Evolutionary conservation across 768 basidiomycete species (phyloP), one percentile per base, ranked within the genome.

Genomic region (Paxillus involutus): DNA sequence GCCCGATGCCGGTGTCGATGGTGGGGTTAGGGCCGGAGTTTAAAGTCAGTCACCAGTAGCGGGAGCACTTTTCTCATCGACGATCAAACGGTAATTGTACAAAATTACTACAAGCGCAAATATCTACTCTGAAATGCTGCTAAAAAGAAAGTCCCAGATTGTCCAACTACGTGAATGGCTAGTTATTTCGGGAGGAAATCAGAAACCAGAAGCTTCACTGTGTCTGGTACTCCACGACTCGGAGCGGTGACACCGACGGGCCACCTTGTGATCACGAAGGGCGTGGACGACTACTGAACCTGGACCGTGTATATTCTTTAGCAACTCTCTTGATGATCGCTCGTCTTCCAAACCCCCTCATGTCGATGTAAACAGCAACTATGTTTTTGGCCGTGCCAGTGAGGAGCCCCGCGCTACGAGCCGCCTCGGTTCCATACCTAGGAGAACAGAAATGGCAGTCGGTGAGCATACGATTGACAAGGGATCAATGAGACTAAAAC

Each of bases 361-460:
- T 77, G 65, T 91, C 89, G 39, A 91, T 79, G 68, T 91, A 92
- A 19, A 92, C 85, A 36, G 91, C 73, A 4, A 80, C 85, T 12
- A 89, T 82, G 69, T 91, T 91, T 56, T 81, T 75, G 33, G 84
- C 85, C 0, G 85, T 83, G 8, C 83, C 84, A 6, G 85, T 81
- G 53, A 86, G 71, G 49, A 88, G 70, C 46, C 77, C 68, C 2
- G 84, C 82, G 17, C 78, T 81, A 43, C 83, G 75, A 10, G 76
- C 85, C 7, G 84, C 86, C 47, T 86, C 83, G 0, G 79, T 64
- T 3, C 89, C 89, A 62, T 86, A 88, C 58, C 79, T 81, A 36
- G 46, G 11, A 35, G 36, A 26, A 57, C 52, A 33, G 16, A 19
- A 39, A 17, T 26, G 4, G 21, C 29, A 29, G 16, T 17, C n/a